These are phyloP conservation scores for Fusarium pseudonygamai DNA, from an alignment of 2,329 filamentous ascomycete species.

Conservation along the genomic window DNA sequence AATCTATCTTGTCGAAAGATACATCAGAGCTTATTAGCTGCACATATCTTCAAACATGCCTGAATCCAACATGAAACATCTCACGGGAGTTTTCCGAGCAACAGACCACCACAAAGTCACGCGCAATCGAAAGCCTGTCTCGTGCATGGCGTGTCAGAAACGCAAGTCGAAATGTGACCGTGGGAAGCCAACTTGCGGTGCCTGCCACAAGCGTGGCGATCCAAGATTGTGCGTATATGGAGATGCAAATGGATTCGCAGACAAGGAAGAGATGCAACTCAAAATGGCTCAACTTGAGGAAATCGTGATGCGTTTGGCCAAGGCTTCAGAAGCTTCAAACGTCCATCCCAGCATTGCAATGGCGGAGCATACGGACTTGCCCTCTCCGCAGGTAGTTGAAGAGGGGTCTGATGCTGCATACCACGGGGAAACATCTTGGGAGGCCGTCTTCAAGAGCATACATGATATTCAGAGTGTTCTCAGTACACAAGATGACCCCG, in stretches of 20 bases:
- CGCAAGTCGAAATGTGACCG: slow-evolving; percentile 57
- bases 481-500: slow-evolving; percentile 23
- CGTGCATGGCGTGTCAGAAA: slow-evolving; percentile 53
- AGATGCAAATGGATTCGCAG: slow-evolving; percentile 12
- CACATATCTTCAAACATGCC: slow-evolving; percentile 32
- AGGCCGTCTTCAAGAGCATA: slow-evolving; percentile 54
- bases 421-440: slow-evolving; percentile 53
- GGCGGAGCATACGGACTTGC: not conserved
- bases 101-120: slow-evolving; percentile 47
- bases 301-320: slow-evolving; percentile 51
- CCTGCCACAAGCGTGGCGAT: slow-evolving; percentile 53
- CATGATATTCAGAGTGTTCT: slow-evolving; percentile 53
- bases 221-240: slow-evolving; percentile 47
- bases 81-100: slow-evolving; percentile 51
- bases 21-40: not conserved
- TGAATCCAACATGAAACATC: slow-evolving; percentile 31
- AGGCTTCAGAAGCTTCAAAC: slow-evolving; percentile 9
- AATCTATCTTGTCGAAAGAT: not conserved
- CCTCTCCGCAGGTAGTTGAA: not conserved
- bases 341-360: not conserved
- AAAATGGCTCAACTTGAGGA: slow-evolving; percentile 54
- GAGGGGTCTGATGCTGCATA: slow-evolving; percentile 41
- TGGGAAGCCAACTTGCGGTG: slow-evolving; percentile 50
- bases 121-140: slow-evolving; percentile 54
- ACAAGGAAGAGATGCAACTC: slow-evolving; percentile 51